Conservation (phyloP, 2,329 filamentous ascomycete species). For the Colletotrichum gloeosporioides region DNA sequence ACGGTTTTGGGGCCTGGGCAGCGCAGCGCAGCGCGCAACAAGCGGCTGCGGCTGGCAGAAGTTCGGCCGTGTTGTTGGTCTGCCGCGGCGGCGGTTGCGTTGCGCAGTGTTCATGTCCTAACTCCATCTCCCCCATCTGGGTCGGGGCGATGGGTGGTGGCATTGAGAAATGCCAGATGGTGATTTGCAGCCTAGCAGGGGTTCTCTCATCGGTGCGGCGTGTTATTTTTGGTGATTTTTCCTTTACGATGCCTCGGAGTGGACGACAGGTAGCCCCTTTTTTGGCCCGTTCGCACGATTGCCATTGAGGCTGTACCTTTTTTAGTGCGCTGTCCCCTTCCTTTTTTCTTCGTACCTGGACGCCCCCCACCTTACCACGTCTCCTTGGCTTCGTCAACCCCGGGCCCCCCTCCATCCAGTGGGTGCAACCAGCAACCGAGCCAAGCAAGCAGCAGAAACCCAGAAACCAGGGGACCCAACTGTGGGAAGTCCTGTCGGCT, state of each 20-base stretch:
- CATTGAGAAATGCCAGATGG: constrained; percentile 10
- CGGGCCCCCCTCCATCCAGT: not conserved
- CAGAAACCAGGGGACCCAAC: constrained; percentile 12
- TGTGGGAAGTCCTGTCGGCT: constrained; percentile 11
- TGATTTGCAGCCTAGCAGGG: constrained; percentile 20
- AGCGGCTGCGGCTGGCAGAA: constrained; percentile 3
- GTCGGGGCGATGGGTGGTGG: constrained; percentile 1
- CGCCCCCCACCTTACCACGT: not conserved
- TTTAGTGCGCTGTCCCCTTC: constrained; percentile 12
- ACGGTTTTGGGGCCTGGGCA: not conserved
- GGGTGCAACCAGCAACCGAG: constrained; percentile 19
- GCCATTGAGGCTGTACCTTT: constrained; percentile 22
- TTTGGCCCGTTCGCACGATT: constrained; percentile 14
- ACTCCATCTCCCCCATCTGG: not conserved
- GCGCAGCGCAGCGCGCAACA: not conserved
- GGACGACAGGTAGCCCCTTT: constrained; percentile 16
- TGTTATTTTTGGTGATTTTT: constrained; percentile 22
- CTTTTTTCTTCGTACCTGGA: constrained; percentile 19
- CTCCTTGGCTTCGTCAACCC: not conserved
- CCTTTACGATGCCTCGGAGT: constrained; percentile 1
- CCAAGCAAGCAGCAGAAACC: constrained; percentile 17
- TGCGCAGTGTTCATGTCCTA: not conserved
- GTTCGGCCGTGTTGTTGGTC: not conserved
- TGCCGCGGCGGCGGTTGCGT: not conserved
- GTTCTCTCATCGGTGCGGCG: constrained; percentile 2